These are phyloP conservation scores for Meredithiella fracta DNA, from an alignment of 2,329 filamentous ascomycete genomes.

Conservation along the genomic window DNA sequence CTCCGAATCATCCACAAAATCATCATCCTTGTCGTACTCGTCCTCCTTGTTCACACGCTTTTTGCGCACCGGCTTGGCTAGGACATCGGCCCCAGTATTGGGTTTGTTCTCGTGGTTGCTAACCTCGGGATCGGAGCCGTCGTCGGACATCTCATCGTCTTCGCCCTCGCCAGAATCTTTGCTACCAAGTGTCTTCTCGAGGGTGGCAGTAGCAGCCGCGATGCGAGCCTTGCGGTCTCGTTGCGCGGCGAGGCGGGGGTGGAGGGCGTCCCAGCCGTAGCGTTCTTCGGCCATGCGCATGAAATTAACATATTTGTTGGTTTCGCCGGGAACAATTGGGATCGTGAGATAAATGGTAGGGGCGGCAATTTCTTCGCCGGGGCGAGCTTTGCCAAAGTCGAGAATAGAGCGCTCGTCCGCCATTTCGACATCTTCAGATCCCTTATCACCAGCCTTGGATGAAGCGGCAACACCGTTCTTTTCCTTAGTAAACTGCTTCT, in stretches of 20 bases:
- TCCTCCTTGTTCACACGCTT: constrained; percentile 68
- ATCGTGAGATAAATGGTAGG: constrained; percentile 77
- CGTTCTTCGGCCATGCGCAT: constrained; percentile 83
- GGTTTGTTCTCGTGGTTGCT: constrained; percentile 68
- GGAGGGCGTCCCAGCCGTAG: constrained; percentile 86
- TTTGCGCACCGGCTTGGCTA: constrained; percentile 52
- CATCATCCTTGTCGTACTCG: constrained; percentile 69
- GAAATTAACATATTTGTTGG: constrained; percentile 89
- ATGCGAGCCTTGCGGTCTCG: constrained; percentile 76
- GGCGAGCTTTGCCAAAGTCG: constrained; percentile 42
- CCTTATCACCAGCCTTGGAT: constrained; percentile 35
- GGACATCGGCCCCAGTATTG: constrained; percentile 21
- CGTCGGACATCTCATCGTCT: constrained; percentile 66
- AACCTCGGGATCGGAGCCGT: constrained; percentile 56
- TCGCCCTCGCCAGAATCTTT: constrained; percentile 12
- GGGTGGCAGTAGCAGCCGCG: constrained; percentile 68
- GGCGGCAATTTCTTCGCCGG: constrained; percentile 40
- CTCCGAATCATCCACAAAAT: constrained; percentile 86
- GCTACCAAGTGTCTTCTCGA: constrained; percentile 53
- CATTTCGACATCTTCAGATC: constrained; percentile 31
- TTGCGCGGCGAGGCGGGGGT: constrained; percentile 78
- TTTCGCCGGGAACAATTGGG: constrained; percentile 54
- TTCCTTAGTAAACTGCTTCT: constrained; percentile 15
- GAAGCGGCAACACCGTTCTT: constrained; percentile 26
- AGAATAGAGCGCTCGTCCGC: constrained; percentile 36